A percentile compares a stretch with the other conserved stretches of the same genome.
phyloP scores from a whole-genome alignment of 306 rosid species.

The Vachellia pachyceras region DNA sequence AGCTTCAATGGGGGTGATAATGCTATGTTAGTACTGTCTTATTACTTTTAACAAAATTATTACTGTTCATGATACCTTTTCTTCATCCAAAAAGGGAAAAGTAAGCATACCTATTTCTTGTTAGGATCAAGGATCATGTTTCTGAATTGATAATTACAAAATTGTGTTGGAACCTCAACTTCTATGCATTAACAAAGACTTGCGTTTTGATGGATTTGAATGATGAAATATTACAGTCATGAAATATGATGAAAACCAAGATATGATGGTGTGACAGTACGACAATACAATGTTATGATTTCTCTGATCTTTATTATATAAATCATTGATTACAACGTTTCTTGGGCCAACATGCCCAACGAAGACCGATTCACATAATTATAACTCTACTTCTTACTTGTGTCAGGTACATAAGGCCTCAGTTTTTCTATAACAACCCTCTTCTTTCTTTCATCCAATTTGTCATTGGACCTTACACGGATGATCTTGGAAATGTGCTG shows the following conservation, averaged over 20 bases:
- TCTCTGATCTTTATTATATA: neutral
- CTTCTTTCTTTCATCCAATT: slow-evolving; percentile 84
- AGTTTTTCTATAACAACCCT: slow-evolving; percentile 90
- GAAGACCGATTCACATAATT: slow-evolving; percentile 5
- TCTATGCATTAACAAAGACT: slow-evolving; percentile 13
- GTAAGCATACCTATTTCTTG: neutral
- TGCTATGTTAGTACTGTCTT: slow-evolving; percentile 67
- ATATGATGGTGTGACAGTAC: neutral
- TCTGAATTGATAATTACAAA: neutral
- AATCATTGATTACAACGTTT: neutral
- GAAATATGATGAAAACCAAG: slow-evolving; percentile 14
- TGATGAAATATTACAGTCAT: slow-evolving; percentile 2
- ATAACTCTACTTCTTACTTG: slow-evolving; percentile 13
- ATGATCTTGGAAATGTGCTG: slow-evolving; percentile 93
- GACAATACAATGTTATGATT: neutral
- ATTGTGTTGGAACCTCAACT: neutral
- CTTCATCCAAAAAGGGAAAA: neutral
- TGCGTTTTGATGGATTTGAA: neutral
- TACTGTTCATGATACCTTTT: neutral
- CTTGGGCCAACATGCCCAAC: neutral
- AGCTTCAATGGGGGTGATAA: slow-evolving; percentile 95
- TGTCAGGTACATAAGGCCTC: slow-evolving; percentile 94
- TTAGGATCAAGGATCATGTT: slow-evolving; percentile 5
- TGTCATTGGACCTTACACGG: slow-evolving; percentile 89
- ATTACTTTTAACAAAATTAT: neutral